Evolutionary conservation across 1,284 basidiomycete species (phyloP).

Genomic region (Fomitopsis schrenkii): DNA sequence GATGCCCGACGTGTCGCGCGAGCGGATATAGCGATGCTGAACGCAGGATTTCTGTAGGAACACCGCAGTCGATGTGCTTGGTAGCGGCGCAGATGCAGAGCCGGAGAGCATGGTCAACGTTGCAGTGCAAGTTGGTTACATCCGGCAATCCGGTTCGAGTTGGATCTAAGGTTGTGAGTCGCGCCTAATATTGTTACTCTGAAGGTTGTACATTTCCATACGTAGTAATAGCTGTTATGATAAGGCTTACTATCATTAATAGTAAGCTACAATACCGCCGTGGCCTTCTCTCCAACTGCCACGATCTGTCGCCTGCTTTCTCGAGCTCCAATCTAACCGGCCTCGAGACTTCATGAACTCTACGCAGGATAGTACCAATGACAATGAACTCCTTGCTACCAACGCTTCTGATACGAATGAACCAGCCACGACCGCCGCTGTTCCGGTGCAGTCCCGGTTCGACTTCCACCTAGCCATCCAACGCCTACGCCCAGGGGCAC

Average conservation of each 20-base stretch:
- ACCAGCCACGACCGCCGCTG: neutral
- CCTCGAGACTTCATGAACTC: neutral
- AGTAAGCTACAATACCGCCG: too few relatives aligned
- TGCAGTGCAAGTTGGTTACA: neutral
- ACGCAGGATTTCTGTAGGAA: constrained; percentile 67
- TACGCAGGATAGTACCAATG: neutral
- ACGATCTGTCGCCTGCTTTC: neutral
- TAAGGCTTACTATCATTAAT: too few relatives aligned
- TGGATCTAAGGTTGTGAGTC: too few relatives aligned
- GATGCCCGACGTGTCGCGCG: constrained; percentile 65
- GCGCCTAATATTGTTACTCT: too few relatives aligned
- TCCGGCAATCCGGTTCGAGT: too few relatives aligned
- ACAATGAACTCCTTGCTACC: neutral
- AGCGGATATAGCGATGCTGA: constrained; percentile 77
- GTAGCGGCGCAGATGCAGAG: neutral
- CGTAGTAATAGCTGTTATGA: too few relatives aligned
- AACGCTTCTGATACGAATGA: neutral
- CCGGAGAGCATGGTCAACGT: neutral
- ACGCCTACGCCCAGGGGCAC: neutral
- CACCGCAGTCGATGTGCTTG: constrained; percentile 14
- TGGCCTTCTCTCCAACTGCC: neutral
- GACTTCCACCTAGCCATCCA: neutral
- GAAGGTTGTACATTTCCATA: too few relatives aligned
- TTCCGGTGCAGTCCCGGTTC: neutral
- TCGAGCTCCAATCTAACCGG: neutral